A percentile compares a stretch with the other conserved stretches of the same genome.
These are phyloP conservation scores for Sclerotinia minor DNA, from an alignment of 2,329 filamentous ascomycete genomes.

Conservation along the genomic window DNA sequence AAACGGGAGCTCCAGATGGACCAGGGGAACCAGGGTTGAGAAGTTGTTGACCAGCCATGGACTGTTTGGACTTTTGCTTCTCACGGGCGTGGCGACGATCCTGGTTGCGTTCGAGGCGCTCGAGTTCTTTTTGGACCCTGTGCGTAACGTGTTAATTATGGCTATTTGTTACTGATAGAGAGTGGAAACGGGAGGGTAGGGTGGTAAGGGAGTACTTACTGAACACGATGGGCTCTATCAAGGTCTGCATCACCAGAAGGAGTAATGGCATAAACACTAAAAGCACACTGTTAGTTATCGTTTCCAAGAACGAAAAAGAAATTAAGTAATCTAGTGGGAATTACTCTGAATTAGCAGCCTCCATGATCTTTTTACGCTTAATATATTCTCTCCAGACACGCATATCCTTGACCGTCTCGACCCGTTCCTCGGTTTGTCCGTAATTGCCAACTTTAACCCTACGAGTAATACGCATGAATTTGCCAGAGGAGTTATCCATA, in stretches of 20 bases:
- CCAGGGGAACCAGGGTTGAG: constrained; percentile 46
- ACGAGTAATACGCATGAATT: constrained; percentile 74
- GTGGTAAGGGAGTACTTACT: constrained; percentile 45
- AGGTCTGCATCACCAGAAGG: constrained; percentile 67
- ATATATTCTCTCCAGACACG: constrained; percentile 88
- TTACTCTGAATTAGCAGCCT: constrained; percentile 62
- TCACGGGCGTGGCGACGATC: constrained; percentile 88
- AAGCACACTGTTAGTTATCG: constrained; percentile 28
- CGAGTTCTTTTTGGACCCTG: constrained; percentile 72
- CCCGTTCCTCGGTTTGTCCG: constrained; percentile 61
- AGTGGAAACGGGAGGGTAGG: neutral
- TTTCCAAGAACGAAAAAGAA: neutral
- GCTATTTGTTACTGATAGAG: too few species aligned
- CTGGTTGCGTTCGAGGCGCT: constrained; percentile 85
- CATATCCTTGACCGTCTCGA: constrained; percentile 70
- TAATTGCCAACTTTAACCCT: constrained; percentile 58
- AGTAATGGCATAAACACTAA: constrained; percentile 58
- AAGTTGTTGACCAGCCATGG: constrained; percentile 24
- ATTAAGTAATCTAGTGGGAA: neutral
- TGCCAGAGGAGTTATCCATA: constrained; percentile 63
- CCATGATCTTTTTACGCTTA: constrained; percentile 59
- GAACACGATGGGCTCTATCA: constrained; percentile 60
- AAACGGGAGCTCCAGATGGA: constrained; percentile 45
- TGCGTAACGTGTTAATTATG: neutral
- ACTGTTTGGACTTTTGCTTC: constrained; percentile 69